Evolutionary conservation across 2,329 filamentous ascomycete genomes (phyloP).

Genomic region (Penicillium freii): DNA sequence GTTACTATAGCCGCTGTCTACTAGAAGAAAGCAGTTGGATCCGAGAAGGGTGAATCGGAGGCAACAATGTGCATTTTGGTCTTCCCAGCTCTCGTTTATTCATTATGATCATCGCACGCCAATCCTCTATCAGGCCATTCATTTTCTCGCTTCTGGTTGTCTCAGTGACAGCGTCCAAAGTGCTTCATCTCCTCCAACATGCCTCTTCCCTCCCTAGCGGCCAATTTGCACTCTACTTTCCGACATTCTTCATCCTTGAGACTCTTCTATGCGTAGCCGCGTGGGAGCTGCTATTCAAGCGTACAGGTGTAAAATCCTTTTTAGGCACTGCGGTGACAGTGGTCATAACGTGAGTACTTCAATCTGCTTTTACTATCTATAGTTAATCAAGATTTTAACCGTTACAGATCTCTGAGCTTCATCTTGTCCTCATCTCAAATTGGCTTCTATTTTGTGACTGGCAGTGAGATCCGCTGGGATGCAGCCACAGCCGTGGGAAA

Average conservation of each 20-base stretch:
- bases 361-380: neutral
- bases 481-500: constrained; percentile 29
- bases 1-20: neutral
- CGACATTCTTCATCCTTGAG: constrained; percentile 33
- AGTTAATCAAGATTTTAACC: neutral
- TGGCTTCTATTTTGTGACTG: constrained; percentile 34
- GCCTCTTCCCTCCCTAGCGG: constrained; percentile 19
- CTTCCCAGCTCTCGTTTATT: neutral
- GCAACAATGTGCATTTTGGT: neutral
- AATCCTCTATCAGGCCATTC: constrained; percentile 25
- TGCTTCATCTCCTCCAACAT: constrained; percentile 30
- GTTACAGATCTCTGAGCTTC: constrained; percentile 22
- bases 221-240: constrained; percentile 29
- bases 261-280: constrained; percentile 19
- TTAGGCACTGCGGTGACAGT: constrained; percentile 20
- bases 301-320: constrained; percentile 13
- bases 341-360: constrained; percentile 24
- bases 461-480: constrained; percentile 34
- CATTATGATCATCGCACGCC: constrained; percentile 25
- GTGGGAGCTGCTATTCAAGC: constrained; percentile 26
- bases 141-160: constrained; percentile 29
- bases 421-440: constrained; percentile 29
- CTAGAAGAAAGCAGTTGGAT: neutral
- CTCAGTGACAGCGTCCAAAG: constrained; percentile 27
- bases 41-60: neutral